A percentile compares a stretch with the other conserved stretches of the same genome.
These are phyloP conservation scores for Lupinus albus DNA, from an alignment of 306 rosid species.

Conservation along the genomic window DNA sequence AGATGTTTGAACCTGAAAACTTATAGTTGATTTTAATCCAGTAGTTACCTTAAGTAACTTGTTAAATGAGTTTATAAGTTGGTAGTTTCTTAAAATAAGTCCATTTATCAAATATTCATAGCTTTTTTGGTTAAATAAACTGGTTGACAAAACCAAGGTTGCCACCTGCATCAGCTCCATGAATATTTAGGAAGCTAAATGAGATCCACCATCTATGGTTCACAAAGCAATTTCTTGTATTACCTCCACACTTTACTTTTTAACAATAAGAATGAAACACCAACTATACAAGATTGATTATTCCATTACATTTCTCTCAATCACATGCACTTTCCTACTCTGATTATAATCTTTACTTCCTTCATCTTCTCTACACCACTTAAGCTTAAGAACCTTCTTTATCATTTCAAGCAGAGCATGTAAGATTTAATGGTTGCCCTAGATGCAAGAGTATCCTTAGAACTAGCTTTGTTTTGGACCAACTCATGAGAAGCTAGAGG, in stretches of 20 bases:
- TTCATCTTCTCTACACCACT: conserved; percentile 36
- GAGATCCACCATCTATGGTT: conserved; percentile 24
- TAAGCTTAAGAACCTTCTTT: conserved; percentile 1
- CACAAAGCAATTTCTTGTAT: not conserved
- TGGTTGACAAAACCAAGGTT: conserved; percentile 8
- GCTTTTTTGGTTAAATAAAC: no score
- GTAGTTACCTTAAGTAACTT: no score
- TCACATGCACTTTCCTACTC: conserved; percentile 18
- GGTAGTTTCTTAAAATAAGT: no score
- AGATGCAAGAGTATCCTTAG: conserved; percentile 42
- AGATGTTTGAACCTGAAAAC: no score
- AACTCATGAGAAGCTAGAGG: conserved; percentile 41
- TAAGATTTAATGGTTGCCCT: conserved; percentile 34
- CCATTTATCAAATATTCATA: no score
- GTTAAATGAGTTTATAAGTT: no score
- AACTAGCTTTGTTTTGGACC: conserved; percentile 42
- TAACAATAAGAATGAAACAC: conserved; percentile 31
- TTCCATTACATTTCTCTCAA: conserved; percentile 20
- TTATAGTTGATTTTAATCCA: no score
- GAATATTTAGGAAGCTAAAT: conserved; percentile 4
- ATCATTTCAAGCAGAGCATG: not conserved
- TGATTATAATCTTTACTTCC: conserved; percentile 20
- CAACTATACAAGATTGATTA: conserved; percentile 13
- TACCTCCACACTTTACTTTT: not conserved
- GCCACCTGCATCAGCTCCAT: conserved; percentile 14